Evolutionary conservation across 345 rosid genomes (phyloP), one percentile per base, ranked within the genome.

Genomic region (Pugionium cornutum): DNA sequence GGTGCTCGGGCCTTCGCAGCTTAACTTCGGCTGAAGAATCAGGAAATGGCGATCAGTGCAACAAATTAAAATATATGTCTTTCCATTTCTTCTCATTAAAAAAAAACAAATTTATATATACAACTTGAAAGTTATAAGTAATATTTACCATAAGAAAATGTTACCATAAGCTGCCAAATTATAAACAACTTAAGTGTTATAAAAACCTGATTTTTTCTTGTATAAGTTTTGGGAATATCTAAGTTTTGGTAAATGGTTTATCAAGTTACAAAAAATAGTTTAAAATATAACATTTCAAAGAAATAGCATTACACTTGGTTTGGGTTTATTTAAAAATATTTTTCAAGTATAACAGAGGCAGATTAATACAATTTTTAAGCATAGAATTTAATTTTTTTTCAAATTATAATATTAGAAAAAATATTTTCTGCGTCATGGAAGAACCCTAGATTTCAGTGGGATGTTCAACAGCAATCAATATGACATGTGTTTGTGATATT

Each of bases 391-490:
- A 18, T 18, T 7, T 34, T 27, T 61, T 3, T 60, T 54, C 29
- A 3, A 18, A 10, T 8, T n/a, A 33, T 69, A 10, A 26, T 58
- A 7, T 40, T 32, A 59, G 4, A 59, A 33, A 50, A 32, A 25
- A 35, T 46, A 62, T 48, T 71, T 47, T 40, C 56, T 69, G 61
- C 58, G 75, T 63, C 69, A 71, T 71, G 64, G 69, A 63, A 32
- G 50, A 63, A 56, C 69, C 75, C 69, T 71, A 71, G 69, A 55
- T 63, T 71, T 63, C 58, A 55, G 75, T 71, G 75, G 68, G 69
- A 27, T 64, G 39, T 56, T 53, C 41, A 71, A 57, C 58, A 56
- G 32, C 58, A 63, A 56, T 71, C 50, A 64, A 48, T 63, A 25
- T 63, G 51, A 64, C 63, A 62, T 62, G 62, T 62, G 36, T 53